Base-by-base conservation (phyloP, 1,284 basidiomycete genomes). In the Cutaneotrichosporon cavernicola region DNA sequence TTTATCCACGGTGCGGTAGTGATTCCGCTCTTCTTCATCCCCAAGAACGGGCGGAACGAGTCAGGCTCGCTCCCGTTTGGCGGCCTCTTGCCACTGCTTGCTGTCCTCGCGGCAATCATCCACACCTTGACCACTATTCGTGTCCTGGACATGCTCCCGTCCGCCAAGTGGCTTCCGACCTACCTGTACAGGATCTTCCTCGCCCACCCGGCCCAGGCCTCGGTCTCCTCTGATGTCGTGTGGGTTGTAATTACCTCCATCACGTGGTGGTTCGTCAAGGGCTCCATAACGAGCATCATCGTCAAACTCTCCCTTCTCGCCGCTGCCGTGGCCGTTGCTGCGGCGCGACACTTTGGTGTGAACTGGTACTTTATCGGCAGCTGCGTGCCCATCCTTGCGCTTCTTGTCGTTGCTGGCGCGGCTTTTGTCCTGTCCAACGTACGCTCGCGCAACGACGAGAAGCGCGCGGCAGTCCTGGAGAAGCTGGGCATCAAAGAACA, bases 141-240 rank as follows among this genome's bases (percentile, higher is more conserved):
- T 7, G 57, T 76, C 18, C 31, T 75, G 16, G 40, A 40, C 13
- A 49, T 64, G 26, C 50, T 76, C 9, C 63, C 69, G 21, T 10
- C 21, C 22, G 32, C 51, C 47, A 57, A 64, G 53, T 62, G 61
- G 36, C 6, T 67, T 38, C n/a, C 55, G 49, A 21, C 52, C 5
- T 31, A 58, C 10, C 65, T 80, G 5, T 63, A 58, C 52, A 50
- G 58, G 31, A 62, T 59, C 5, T 79, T 87, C 13, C 79, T 85
- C 65, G 80, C 81, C 0, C 86, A 89, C 73, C 87, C 88, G 0
- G 88, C 88, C 0, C 87, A 88, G 72, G 81, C 84, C 0, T 87
- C 85, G 4, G 87, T 90, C 51, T 85, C 86, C 3, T 86, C 85
- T 82, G 87, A 89, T 65, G 84, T 88, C 31, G 72, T 89, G 13